phyloP scores from a whole-genome alignment of 192 early-diverging fungal species.

The Backusella tuberculispora region DNA sequence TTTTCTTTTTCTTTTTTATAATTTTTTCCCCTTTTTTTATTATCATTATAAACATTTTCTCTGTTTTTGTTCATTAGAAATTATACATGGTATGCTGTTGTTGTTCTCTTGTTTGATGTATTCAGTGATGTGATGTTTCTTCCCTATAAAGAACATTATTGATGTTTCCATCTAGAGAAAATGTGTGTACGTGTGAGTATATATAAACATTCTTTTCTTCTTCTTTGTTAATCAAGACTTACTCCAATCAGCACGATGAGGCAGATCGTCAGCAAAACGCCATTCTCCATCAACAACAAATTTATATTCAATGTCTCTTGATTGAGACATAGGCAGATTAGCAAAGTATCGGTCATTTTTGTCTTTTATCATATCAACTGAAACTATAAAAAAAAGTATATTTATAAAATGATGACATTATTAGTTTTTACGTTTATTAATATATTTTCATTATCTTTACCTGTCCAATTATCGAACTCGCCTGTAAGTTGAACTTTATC shows the following conservation, averaged over 20 bases:
- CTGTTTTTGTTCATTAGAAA: not conserved
- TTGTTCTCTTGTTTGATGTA: not conserved
- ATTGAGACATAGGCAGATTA: constrained; percentile 20
- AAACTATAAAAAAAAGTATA: not conserved
- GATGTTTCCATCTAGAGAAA: constrained; percentile 33
- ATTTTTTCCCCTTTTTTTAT: not conserved
- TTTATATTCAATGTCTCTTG: constrained; percentile 41
- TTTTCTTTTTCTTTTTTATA: not conserved
- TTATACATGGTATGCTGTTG: constrained; percentile 4
- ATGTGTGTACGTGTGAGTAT: not conserved
- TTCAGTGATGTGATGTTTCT: not conserved
- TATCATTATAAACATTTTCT: too few species aligned
- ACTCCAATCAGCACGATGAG: constrained; percentile 29
- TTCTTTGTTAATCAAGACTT: not conserved
- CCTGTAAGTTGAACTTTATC: constrained; percentile 44
- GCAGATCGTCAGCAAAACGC: constrained; percentile 42
- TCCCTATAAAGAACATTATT: constrained; percentile 33
- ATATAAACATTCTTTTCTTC: not conserved
- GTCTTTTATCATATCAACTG: constrained; percentile 11
- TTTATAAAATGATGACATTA: not conserved
- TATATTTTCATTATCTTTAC: constrained; percentile 18
- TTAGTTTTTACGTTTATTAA: not conserved
- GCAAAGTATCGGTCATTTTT: constrained; percentile 7
- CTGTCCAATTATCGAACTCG: constrained; percentile 44
- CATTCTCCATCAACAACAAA: constrained; percentile 47